Evolutionary conservation across 768 basidiomycete genomes (phyloP).

Genomic region (Infundibulicybe gibba): DNA sequence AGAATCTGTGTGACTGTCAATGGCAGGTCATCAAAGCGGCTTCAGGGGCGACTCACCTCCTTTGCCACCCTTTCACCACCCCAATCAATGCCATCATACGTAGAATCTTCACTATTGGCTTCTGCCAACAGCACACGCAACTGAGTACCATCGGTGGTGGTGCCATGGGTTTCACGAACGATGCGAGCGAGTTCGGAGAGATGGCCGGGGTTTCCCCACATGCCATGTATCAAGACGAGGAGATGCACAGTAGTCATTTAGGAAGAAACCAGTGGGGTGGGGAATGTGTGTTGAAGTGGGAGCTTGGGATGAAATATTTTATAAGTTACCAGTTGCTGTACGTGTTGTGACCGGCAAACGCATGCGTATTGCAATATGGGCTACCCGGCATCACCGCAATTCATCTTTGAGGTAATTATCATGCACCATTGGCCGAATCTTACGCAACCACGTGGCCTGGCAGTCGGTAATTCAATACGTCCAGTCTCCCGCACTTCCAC

Average conservation of each 20-base stretch:
- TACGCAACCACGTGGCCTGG: too few species aligned
- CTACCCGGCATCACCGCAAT: too few species aligned
- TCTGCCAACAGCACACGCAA: conserved; percentile 60
- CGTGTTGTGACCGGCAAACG: too few species aligned
- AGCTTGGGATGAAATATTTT: too few species aligned
- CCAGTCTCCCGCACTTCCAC: too few species aligned
- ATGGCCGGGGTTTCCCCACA: conserved; percentile 80
- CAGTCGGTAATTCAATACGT: too few species aligned
- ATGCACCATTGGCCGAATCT: too few species aligned
- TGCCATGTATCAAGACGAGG: conserved; percentile 58
- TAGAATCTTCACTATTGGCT: conserved; percentile 59
- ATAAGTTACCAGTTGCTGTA: too few species aligned
- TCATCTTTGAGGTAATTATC: too few species aligned
- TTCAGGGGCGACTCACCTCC: conserved; percentile 48
- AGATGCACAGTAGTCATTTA: conserved; percentile 35
- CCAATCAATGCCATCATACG: conserved; percentile 83
- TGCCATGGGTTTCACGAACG: conserved; percentile 36
- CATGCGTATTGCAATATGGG: too few species aligned
- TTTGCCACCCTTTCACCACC: conserved; percentile 73
- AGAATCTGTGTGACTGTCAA: conserved; percentile 40
- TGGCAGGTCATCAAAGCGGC: neutral
- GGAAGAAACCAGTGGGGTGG: neutral
- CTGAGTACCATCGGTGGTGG: conserved; percentile 28
- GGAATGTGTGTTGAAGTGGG: too few species aligned
- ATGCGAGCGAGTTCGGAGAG: conserved; percentile 54